These are phyloP conservation scores for Sesbania bispinosa DNA, from an alignment of 306 rosid species.

Conservation along the genomic window DNA sequence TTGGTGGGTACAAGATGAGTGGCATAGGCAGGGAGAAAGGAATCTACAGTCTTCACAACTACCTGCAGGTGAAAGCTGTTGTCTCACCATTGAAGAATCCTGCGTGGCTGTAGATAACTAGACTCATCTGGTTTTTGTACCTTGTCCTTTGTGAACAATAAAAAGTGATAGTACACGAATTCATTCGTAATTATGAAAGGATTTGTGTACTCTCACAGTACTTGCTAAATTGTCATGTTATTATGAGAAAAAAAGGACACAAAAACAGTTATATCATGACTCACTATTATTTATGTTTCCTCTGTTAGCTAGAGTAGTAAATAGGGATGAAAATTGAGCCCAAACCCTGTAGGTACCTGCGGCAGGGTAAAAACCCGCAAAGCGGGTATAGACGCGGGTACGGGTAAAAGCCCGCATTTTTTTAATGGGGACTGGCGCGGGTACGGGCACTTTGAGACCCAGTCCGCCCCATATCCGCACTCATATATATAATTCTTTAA, in stretches of 20 bases:
- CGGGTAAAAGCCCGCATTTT: too few species aligned
- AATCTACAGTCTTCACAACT: slow-evolving; percentile 74
- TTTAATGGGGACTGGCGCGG: too few species aligned
- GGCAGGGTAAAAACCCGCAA: too few species aligned
- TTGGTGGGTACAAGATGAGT: slow-evolving; percentile 97
- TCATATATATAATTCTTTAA: too few species aligned
- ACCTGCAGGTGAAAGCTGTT: slow-evolving; percentile 87
- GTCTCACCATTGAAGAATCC: slow-evolving; percentile 70
- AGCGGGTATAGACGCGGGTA: too few species aligned
- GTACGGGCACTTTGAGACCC: too few species aligned
- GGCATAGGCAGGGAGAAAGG: slow-evolving; percentile 90
- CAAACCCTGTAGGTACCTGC: too few species aligned
- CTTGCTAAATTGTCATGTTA: neutral
- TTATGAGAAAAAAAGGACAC: neutral
- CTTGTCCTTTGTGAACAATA: slow-evolving; percentile 12
- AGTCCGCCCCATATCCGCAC: too few species aligned
- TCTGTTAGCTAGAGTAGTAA: too few species aligned
- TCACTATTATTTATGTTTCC: neutral
- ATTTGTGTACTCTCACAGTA: neutral
- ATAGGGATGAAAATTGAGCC: too few species aligned
- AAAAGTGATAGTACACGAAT: neutral
- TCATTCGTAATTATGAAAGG: neutral
- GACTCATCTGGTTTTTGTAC: neutral
- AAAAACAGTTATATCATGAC: neutral
- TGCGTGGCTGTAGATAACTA: slow-evolving; percentile 59